These are phyloP conservation scores for Lachancea waltii DNA, from an alignment of 805 yeast species.

Conservation along the genomic window DNA sequence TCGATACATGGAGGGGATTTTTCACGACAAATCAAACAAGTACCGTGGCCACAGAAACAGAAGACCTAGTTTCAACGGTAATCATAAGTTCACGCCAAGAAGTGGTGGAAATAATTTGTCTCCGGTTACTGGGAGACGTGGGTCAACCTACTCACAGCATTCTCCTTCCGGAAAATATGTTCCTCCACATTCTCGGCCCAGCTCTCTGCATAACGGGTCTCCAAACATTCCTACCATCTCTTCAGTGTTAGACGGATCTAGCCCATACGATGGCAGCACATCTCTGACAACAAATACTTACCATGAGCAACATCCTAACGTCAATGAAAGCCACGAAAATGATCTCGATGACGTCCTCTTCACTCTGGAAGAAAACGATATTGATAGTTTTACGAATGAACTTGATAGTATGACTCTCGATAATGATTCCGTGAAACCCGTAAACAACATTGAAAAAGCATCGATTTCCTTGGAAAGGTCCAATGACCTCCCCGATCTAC, in stretches of 20 bases:
- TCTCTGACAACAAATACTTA: slow-evolving; percentile 28
- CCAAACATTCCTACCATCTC: slow-evolving; percentile 23
- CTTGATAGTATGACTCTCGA: slow-evolving; percentile 21
- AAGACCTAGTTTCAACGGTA: slow-evolving; percentile 15
- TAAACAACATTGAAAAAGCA: slow-evolving; percentile 9
- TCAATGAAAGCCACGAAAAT: slow-evolving; percentile 14
- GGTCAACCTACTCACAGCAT: slow-evolving; percentile 19
- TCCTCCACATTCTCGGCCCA: slow-evolving; percentile 59
- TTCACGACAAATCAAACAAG: slow-evolving; percentile 34
- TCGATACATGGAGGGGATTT: slow-evolving; percentile 62
- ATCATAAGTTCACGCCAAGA: slow-evolving; percentile 10
- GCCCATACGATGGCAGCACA: too few species aligned
- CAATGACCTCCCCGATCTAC: slow-evolving; percentile 26
- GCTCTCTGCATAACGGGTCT: slow-evolving; percentile 12
- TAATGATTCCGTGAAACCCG: slow-evolving; percentile 11
- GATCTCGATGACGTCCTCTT: slow-evolving; percentile 32
- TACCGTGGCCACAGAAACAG: slow-evolving; percentile 17
- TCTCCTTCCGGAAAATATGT: slow-evolving; percentile 49
- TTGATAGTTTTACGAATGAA: slow-evolving; percentile 23
- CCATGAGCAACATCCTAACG: slow-evolving; percentile 19
- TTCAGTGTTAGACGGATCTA: slow-evolving; percentile 16
- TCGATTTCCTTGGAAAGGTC: slow-evolving; percentile 1
- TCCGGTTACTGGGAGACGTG: slow-evolving; percentile 7
- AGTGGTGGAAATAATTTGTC: slow-evolving; percentile 5
- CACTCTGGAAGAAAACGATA: slow-evolving; percentile 31